These are phyloP conservation scores for Ogataea philodendri DNA, from an alignment of 805 yeast genomes.

Conservation along the genomic window DNA sequence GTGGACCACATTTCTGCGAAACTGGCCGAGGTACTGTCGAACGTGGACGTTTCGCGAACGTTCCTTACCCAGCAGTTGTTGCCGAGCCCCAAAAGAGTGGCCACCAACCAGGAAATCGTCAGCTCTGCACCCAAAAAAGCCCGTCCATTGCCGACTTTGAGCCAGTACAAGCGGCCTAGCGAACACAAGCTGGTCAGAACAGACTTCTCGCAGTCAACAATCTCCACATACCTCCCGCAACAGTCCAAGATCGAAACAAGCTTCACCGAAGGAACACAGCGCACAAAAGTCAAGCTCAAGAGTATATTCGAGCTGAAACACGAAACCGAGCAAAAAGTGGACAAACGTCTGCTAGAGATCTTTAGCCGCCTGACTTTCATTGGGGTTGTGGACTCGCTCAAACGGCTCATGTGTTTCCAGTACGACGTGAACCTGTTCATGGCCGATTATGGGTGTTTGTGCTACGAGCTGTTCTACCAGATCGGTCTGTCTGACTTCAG, in stretches of 20 bases:
- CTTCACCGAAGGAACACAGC: conserved; percentile 3
- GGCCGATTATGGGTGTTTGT: conserved; percentile 74
- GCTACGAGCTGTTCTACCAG: conserved; percentile 76
- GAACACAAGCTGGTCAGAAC: conserved; percentile 72
- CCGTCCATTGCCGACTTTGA: conserved; percentile 7
- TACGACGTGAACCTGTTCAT: conserved; percentile 73
- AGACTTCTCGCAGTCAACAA: conserved; percentile 60
- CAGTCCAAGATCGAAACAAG: conserved; percentile 4
- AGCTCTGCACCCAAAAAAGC: conserved; percentile 10
- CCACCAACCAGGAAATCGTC: conserved; percentile 13
- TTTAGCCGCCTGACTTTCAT: conserved; percentile 71
- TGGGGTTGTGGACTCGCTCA: conserved; percentile 74
- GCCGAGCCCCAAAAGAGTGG: conserved; percentile 36
- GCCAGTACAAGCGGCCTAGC: conserved; percentile 38
- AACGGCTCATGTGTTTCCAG: conserved; percentile 80
- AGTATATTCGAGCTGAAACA: conserved; percentile 58
- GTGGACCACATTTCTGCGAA: conserved; percentile 53
- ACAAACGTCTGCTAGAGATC: conserved; percentile 59
- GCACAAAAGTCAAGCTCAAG: conserved; percentile 47
- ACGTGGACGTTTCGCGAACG: conserved; percentile 63
- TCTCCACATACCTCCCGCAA: conserved; percentile 37
- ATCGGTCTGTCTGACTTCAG: conserved; percentile 72
- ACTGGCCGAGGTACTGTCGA: conserved; percentile 50
- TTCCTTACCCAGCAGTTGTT: conserved; percentile 63
- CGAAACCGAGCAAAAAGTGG: conserved; percentile 44